These are phyloP conservation scores for Wickerhamiella slavikovae DNA, from an alignment of 805 yeast species.

Conservation along the genomic window DNA sequence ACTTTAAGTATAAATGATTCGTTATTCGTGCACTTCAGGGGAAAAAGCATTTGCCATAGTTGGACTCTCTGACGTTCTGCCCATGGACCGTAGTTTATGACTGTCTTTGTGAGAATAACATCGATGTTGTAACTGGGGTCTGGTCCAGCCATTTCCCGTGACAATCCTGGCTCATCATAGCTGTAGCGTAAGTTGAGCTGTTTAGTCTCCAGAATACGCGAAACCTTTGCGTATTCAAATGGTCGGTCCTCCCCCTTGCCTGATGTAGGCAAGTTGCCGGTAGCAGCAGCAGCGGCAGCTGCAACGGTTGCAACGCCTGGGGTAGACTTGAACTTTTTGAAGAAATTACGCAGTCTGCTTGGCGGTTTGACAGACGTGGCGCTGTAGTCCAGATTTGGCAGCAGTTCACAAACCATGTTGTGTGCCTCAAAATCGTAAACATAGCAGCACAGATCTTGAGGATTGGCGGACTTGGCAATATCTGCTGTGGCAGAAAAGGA, in stretches of 20 bases:
- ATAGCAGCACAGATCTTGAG: constrained; percentile 36
- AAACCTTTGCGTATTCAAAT: constrained; percentile 66
- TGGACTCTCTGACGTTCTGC: constrained; percentile 65
- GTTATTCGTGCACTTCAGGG: constrained; percentile 23
- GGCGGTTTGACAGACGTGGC: neutral
- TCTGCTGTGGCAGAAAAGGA: constrained; percentile 39
- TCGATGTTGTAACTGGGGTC: constrained; percentile 16
- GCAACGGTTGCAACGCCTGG: too few species aligned
- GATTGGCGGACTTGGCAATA: constrained; percentile 25
- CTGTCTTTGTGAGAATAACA: constrained; percentile 34
- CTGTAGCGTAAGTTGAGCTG: constrained; percentile 34
- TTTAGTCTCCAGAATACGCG: constrained; percentile 45
- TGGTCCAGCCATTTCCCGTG: neutral
- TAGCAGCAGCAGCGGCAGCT: too few species aligned
- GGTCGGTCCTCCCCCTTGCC: constrained; percentile 7
- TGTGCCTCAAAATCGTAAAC: constrained; percentile 25
- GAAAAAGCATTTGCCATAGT: constrained; percentile 46
- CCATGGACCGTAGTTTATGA: constrained; percentile 86
- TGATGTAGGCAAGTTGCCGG: constrained; percentile 25
- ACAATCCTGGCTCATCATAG: constrained; percentile 49
- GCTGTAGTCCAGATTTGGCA: constrained; percentile 45
- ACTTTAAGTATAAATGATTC: too few species aligned
- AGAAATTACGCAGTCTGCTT: neutral
- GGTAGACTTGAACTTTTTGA: neutral
- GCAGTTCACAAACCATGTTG: constrained; percentile 37